Evolutionary conservation across 345 rosid genomes (phyloP).

Genomic region (Firmiana major): DNA sequence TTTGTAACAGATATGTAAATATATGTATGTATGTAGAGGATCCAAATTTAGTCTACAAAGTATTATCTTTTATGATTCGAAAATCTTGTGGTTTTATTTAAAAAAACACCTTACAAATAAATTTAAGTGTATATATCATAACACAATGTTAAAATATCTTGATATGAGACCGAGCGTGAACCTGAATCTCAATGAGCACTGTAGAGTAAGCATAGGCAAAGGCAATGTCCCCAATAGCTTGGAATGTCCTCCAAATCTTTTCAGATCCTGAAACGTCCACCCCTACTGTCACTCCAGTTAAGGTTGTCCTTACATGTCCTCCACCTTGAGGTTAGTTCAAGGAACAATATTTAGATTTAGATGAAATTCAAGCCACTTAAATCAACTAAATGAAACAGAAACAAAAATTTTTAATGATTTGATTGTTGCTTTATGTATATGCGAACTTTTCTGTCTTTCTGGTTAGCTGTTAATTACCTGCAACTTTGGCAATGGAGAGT

Average conservation of each 20-base stretch:
- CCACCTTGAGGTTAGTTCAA: slow-evolving; percentile 12
- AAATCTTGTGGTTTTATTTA: too few species aligned
- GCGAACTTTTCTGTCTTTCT: neutral
- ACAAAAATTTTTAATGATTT: neutral
- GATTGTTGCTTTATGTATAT: neutral
- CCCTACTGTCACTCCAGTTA: slow-evolving; percentile 58
- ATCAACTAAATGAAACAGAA: neutral
- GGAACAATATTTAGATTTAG: neutral
- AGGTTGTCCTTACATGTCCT: slow-evolving; percentile 35
- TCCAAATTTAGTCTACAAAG: too few species aligned
- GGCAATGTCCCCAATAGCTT: slow-evolving; percentile 76
- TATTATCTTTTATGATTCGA: too few species aligned
- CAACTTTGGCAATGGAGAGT: slow-evolving; percentile 64
- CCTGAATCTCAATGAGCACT: slow-evolving; percentile 85
- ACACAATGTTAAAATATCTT: too few species aligned
- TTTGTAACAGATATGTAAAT: too few species aligned
- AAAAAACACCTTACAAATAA: too few species aligned
- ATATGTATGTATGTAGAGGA: too few species aligned
- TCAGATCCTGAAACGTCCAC: slow-evolving; percentile 63
- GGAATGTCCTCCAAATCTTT: slow-evolving; percentile 77
- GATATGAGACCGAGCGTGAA: slow-evolving; percentile 6
- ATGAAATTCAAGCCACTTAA: neutral
- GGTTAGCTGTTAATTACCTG: slow-evolving; percentile 19
- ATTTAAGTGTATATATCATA: too few species aligned
- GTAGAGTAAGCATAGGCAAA: slow-evolving; percentile 84